Conservation (phyloP, 352 stramenopile species). For the Hyaloperonospora brassicae region DNA sequence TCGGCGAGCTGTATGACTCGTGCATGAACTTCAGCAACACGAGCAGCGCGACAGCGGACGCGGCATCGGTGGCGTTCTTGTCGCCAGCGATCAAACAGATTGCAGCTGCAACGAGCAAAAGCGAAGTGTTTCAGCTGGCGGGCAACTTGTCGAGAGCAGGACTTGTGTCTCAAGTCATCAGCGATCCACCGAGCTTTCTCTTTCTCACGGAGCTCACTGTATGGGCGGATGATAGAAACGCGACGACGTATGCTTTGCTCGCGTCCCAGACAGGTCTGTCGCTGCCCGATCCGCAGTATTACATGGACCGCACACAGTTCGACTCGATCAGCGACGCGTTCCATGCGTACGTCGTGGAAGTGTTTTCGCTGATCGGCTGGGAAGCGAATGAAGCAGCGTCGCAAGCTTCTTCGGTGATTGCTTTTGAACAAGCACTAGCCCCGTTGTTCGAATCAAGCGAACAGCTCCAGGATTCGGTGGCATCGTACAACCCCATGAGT, state of each 20-base stretch:
- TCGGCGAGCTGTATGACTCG: no score
- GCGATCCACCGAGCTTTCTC: conserved; percentile 18
- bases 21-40: no score
- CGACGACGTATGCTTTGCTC: conserved; percentile 76
- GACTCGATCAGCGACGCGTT: conserved; percentile 62
- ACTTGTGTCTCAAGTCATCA: background rate
- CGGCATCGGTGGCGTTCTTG: conserved; percentile 13
- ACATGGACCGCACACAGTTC: conserved; percentile 44
- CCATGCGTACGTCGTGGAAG: conserved; percentile 56
- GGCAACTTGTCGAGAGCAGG: conserved; percentile 46
- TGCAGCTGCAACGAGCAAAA: conserved; percentile 11
- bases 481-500: background rate
- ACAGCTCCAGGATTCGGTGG: conserved; percentile 75
- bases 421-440: conserved; percentile 81
- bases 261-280: conserved; percentile 55
- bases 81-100: conserved; percentile 41
- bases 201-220: conserved; percentile 80
- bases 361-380: conserved; percentile 66
- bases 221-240: conserved; percentile 76
- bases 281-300: no score
- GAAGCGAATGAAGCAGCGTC: conserved; percentile 3
- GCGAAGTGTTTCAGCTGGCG: conserved; percentile 15
- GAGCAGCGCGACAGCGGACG: conserved; percentile 6
- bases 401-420: no score
- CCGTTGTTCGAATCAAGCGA: conserved; percentile 79